Evolutionary conservation across 1,139 yeast genomes (phyloP).

Genomic region (Tardiomyces blankii): DNA sequence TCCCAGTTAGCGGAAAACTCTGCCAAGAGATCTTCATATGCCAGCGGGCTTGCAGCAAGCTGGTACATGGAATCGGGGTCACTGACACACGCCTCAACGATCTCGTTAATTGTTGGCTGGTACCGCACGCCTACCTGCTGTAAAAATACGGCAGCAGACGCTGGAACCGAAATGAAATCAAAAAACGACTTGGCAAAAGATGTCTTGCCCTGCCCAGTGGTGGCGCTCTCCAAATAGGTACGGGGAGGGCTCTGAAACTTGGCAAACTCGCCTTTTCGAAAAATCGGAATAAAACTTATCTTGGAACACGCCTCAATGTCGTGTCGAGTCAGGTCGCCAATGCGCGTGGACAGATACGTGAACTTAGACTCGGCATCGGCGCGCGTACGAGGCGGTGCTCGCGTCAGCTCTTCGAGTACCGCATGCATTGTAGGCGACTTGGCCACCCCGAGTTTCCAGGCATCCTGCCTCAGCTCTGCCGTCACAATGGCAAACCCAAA

Average conservation of each 20-base stretch:
- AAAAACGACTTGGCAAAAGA: conserved; percentile 20
- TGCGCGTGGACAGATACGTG: conserved; percentile 19
- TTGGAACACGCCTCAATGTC: conserved; percentile 13
- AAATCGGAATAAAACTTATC: conserved; percentile 21
- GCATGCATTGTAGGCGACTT: conserved; percentile 17
- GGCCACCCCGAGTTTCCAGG: conserved; percentile 24
- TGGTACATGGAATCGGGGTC: conserved; percentile 23
- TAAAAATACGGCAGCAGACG: conserved; percentile 23
- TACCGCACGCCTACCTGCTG: conserved; percentile 25
- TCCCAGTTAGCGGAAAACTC: conserved; percentile 21
- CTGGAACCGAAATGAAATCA: conserved; percentile 18
- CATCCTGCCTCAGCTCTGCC: conserved; percentile 14
- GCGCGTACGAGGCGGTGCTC: conserved; percentile 16
- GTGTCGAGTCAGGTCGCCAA: conserved; percentile 12
- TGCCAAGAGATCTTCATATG: conserved; percentile 19
- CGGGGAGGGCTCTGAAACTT: conserved; percentile 15
- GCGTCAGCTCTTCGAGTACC: conserved; percentile 15
- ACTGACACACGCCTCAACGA: conserved; percentile 20
- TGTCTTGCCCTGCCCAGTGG: conserved; percentile 6
- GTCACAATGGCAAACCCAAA: conserved; percentile 26
- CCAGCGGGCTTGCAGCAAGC: conserved; percentile 15
- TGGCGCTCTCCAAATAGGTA: conserved; percentile 13
- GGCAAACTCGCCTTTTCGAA: conserved; percentile 3
- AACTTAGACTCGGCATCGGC: conserved; percentile 19
- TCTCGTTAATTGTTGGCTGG: conserved; percentile 24